Evolutionary conservation across 495 filamentous ascomycete genomes (phyloP).

Genomic region (Patellaria atrata): DNA sequence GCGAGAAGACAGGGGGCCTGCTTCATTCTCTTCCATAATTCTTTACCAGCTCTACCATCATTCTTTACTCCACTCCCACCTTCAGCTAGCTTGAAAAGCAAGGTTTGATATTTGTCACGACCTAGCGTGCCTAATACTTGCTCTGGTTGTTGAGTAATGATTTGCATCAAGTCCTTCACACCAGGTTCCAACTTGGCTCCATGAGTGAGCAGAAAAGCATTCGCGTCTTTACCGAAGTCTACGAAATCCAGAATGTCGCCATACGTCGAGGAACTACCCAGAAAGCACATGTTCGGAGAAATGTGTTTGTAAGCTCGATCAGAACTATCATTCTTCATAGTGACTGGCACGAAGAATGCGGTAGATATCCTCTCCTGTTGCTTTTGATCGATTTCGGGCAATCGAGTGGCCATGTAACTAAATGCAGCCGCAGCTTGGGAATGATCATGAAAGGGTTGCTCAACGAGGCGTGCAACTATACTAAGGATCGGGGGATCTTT

Average conservation of each 20-base stretch:
- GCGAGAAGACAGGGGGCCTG: conserved; percentile 64
- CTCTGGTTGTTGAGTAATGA: conserved; percentile 65
- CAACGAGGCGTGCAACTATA: conserved; percentile 54
- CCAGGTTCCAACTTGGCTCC: conserved; percentile 86
- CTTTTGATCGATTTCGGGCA: conserved; percentile 52
- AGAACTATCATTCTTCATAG: conserved; percentile 22
- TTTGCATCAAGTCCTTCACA: conserved; percentile 62
- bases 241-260: conserved; percentile 93
- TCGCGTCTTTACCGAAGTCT: conserved; percentile 76
- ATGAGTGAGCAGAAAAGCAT: conserved; percentile 70
- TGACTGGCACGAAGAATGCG: conserved; percentile 57
- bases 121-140: conserved; percentile 63
- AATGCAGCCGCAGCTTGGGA: conserved; percentile 56
- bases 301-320: conserved; percentile 17
- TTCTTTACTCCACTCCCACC: conserved; percentile 51
- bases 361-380: conserved; percentile 35
- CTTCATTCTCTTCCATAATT: conserved; percentile 61
- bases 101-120: conserved; percentile 68
- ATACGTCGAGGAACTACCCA: conserved; percentile 59
- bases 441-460: conserved; percentile 50
- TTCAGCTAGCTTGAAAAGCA: conserved; percentile 65
- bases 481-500: conserved; percentile 61
- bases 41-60: too few species aligned
- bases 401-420: conserved; percentile 62
- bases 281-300: conserved; percentile 19